A percentile compares a stretch with the other conserved stretches of the same genome.
Evolutionary conservation across 306 rosid genomes (phyloP).

Genomic region (Amphicarpaea edgeworthii): DNA sequence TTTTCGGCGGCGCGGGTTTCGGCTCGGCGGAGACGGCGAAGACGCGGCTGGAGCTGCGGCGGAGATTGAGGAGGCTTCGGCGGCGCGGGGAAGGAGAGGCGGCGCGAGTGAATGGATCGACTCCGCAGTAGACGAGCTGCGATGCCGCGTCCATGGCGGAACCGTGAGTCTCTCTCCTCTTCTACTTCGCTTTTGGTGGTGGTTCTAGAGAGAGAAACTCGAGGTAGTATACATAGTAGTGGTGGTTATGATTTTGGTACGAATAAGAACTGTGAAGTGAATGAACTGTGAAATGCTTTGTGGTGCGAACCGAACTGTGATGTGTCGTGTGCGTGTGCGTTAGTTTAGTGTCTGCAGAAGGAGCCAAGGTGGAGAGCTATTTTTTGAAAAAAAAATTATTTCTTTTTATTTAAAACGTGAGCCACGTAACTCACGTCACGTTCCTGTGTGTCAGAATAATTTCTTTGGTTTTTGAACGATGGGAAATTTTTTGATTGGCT

Average conservation of each 20-base stretch:
- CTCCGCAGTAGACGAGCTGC: conserved; percentile 68
- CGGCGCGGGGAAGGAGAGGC: conserved; percentile 46
- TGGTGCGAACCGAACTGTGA: background rate
- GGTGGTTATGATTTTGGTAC: background rate
- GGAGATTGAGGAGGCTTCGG: conserved; percentile 47
- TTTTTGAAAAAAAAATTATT: background rate
- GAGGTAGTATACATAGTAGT: too few relatives aligned
- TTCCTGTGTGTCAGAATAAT: too few relatives aligned
- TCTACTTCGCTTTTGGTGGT: background rate
- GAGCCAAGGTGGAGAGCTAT: background rate
- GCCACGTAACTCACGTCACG: background rate
- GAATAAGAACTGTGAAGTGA: background rate
- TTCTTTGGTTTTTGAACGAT: background rate
- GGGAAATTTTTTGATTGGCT: background rate
- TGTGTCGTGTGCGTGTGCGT: too few relatives aligned
- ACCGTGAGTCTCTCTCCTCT: background rate
- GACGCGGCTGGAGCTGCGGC: conserved; percentile 59
- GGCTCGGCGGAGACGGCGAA: conserved; percentile 78
- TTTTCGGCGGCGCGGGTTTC: conserved; percentile 51
- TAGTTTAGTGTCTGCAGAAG: background rate
- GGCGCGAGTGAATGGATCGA: conserved; percentile 59
- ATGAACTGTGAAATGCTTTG: background rate
- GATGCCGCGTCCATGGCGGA: conserved; percentile 81
- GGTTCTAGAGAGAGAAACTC: conserved; percentile 35
- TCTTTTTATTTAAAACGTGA: background rate